Evolutionary conservation across 441 rosid species (phyloP), one percentile per base, ranked within the genome.

Genomic region (Kokia cookei): DNA sequence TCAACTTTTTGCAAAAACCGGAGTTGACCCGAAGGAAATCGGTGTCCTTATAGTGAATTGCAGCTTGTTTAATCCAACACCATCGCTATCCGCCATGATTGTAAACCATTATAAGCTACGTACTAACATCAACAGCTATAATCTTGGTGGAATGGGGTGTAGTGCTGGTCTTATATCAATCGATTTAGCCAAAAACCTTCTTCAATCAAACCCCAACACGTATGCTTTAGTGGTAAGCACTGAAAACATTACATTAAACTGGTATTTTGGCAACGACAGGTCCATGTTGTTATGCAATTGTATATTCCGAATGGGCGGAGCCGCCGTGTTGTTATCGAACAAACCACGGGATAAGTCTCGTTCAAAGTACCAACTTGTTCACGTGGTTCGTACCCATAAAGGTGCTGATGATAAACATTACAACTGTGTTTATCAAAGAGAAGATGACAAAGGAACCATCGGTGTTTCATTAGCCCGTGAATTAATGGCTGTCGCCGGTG

Each of bases 91-190:
- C 2, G 83, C 98, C 24, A 90, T 93, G 97, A 86, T 93, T 7
- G 87, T 91, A n/a, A 93, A 90, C 84, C 93, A 87, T 65, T 93
- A 90, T 89, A 93, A 90, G 84, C 92, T 93, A 37, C 83, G 90
- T 78, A 84, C 86, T 8, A 77, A 91, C 69, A 87, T 91, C 71
- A 79, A 81, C 77, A 91, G 91, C 76, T 90, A 86, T 67, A 89
- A 91, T 76, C 87, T 93, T 4, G 94, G 94, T 7, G 98, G 98
- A 42, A 93, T 93, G 98, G 98, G 98, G n/a, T 93, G 98, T 75
- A 93, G 98, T 63, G 98, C 98, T 0, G 89, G 98, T 5, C 82
- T 93, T 27, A 88, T 93, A 78, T 89, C 98, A 0, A 79, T 90
- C 22, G 97, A 87, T 58, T 90, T 93, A 0, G 97, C 97, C 9